Conservation (phyloP, 2,329 filamentous ascomycete genomes). For the Fusarium odoratissimum region DNA sequence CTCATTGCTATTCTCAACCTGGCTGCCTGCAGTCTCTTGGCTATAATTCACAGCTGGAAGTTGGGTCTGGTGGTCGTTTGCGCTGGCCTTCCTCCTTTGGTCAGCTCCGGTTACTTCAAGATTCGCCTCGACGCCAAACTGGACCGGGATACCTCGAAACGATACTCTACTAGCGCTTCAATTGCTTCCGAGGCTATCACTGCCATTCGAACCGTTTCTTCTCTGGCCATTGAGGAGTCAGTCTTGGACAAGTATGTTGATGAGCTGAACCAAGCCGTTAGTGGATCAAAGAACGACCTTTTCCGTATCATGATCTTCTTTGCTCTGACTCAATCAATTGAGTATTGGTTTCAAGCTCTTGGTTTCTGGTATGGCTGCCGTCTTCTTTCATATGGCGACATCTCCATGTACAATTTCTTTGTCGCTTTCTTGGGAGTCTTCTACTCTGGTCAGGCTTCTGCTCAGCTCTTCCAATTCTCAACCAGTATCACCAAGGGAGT, state of each 20-base stretch:
- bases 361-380: conserved; percentile 57
- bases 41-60: conserved; percentile 60
- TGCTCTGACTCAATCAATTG: conserved; percentile 52
- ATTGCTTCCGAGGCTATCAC: conserved; percentile 58
- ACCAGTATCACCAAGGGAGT: conserved; percentile 65
- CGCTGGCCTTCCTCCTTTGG: conserved; percentile 53
- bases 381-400: conserved; percentile 54
- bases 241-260: conserved; percentile 48
- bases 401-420: conserved; percentile 65
- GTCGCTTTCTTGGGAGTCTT: conserved; percentile 64
- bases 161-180: conserved; percentile 52
- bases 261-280: conserved; percentile 48
- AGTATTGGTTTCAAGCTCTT: conserved; percentile 54
- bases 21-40: conserved; percentile 54
- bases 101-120: conserved; percentile 53
- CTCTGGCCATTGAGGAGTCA: conserved; percentile 54
- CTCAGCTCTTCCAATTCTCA: conserved; percentile 59
- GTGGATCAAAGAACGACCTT: conserved; percentile 47
- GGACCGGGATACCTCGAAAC: conserved; percentile 51
- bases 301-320: conserved; percentile 52
- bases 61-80: conserved; percentile 61
- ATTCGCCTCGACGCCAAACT: conserved; percentile 55
- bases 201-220: conserved; percentile 56
- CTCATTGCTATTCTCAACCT: conserved; percentile 54
- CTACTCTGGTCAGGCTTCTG: conserved; percentile 56